phyloP scores from a whole-genome alignment of 148 eudicot genomes.

The Chenopodium quinoa region DNA sequence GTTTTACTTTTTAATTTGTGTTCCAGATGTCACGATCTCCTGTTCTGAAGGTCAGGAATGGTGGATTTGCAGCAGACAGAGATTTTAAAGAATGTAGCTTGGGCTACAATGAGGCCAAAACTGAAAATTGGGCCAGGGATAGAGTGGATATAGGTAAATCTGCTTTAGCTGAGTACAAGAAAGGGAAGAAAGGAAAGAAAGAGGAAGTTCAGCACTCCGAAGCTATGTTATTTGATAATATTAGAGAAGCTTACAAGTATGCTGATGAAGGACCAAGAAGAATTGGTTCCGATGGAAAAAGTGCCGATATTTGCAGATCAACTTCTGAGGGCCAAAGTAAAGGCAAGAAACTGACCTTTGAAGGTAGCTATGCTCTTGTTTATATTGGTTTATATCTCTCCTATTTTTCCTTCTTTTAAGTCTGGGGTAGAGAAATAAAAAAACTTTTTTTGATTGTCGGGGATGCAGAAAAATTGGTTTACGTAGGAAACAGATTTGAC shows the following conservation, averaged over 20 bases:
- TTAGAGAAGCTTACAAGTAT: conserved; percentile 22
- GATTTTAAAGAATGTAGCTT: conserved; percentile 27
- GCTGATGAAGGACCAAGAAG: conserved; percentile 20
- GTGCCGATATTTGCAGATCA: conserved; percentile 13
- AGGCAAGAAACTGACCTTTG: conserved; percentile 23
- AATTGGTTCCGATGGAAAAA: conserved; percentile 20
- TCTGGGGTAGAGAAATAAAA: neutral
- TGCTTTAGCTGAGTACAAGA: conserved; percentile 22
- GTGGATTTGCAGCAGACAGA: conserved; percentile 17
- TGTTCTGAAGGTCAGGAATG: conserved; percentile 13
- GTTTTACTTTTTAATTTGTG: neutral
- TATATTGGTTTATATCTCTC: neutral
- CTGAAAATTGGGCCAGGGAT: conserved; percentile 16
- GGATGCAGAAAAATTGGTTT: neutral
- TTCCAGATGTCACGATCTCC: conserved; percentile 16
- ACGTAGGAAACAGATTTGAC: neutral
- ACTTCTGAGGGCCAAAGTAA: conserved; percentile 26
- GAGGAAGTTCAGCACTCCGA: conserved; percentile 18
- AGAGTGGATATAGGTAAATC: conserved; percentile 11
- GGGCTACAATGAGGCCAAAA: conserved; percentile 22
- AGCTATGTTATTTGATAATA: conserved; percentile 14
- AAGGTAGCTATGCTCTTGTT: conserved; percentile 28
- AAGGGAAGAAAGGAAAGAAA: conserved; percentile 35
- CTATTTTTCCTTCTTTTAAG: neutral
- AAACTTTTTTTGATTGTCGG: neutral